Evolutionary conservation across 2,329 filamentous ascomycete genomes (phyloP), one percentile per base, ranked within the genome.

Genomic region (Bisporella sp.): DNA sequence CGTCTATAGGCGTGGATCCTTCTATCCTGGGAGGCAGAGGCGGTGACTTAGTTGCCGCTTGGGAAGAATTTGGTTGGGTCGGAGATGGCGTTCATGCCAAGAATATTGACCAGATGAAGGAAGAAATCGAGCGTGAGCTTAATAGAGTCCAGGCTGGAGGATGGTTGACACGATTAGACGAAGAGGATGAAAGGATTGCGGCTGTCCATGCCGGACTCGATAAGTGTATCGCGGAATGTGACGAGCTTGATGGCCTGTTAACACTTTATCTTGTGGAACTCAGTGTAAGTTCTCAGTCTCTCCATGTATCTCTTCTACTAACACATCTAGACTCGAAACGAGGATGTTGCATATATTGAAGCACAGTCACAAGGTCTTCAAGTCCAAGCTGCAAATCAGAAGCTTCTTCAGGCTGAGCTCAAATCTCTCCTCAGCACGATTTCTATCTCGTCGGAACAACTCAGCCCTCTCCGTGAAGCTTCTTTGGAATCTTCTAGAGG

Each of bases 331-430:
- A 97, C 91, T 45, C 76, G 99, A 31, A 90, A 91, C 50, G 92
- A 97, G 46, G 93, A 99, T 62, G 95, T 99, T 60, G 85, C 90
- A 4, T 97, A 95, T 65, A 97, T 99, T 57, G 93, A 99, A 71
- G 90, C 93, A 2, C 93, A 99, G 68, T 91, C 89, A 5, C 92
- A 99, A 70, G 93, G 93, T 73, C 73, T 99, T 44, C 93, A 99
- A 63, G 92, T 99, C 5, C 93, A 97, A 69, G 92, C 92, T 21
- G 89, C 93, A 40, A 99, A 99, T 62, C 93, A 99, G 66, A 96
- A 96, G 67, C 78, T 96, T 31, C 77, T 99, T 44, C 62, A 92
- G 67, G 88, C 85, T 55, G 93, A 99, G 67, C 77, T 99, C 1
- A 84, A 95, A 65, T 87, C 85, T 33, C 74, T 97, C n/a, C 77